phyloP scores from a whole-genome alignment of 805 yeast genomes.

The Kurtzmaniella fragi region DNA sequence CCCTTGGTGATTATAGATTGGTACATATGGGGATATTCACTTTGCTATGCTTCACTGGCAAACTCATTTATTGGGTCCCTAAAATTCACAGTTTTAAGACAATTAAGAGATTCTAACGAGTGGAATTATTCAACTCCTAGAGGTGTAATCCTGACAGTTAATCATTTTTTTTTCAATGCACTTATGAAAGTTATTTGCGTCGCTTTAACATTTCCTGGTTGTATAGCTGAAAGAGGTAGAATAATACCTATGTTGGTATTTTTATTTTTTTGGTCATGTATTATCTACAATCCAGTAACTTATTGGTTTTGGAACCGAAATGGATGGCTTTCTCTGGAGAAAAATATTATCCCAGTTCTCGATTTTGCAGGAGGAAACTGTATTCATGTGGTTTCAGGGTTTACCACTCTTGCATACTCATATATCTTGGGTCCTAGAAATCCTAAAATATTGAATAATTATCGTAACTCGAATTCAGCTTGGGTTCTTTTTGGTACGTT shows the following conservation, averaged over 20 bases:
- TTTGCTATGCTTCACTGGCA: conserved; percentile 30
- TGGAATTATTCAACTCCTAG: conserved; percentile 28
- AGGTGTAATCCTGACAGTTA: conserved; percentile 31
- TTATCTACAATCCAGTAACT: conserved; percentile 39
- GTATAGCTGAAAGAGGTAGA: conserved; percentile 41
- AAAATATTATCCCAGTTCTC: conserved; percentile 28
- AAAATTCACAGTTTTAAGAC: conserved; percentile 25
- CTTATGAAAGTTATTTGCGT: conserved; percentile 35
- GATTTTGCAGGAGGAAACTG: conserved; percentile 45
- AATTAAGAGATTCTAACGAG: conserved; percentile 13
- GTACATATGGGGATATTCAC: conserved; percentile 42
- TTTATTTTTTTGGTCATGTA: conserved; percentile 33
- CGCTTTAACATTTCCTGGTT: conserved; percentile 39
- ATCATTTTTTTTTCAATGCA: conserved; percentile 37
- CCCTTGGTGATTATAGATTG: conserved; percentile 35
- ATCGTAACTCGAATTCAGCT: conserved; percentile 31
- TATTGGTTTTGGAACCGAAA: conserved; percentile 42
- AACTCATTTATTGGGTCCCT: conserved; percentile 32
- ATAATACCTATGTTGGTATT: conserved; percentile 37
- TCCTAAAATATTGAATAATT: conserved; percentile 30
- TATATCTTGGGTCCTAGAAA: conserved; percentile 40
- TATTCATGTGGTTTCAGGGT: conserved; percentile 42
- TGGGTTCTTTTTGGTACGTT: conserved; percentile 30
- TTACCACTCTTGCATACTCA: conserved; percentile 39
- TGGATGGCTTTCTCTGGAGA: conserved; percentile 38